phyloP scores from a whole-genome alignment of 129 eudicot species.

The Solidago caesia region DNA sequence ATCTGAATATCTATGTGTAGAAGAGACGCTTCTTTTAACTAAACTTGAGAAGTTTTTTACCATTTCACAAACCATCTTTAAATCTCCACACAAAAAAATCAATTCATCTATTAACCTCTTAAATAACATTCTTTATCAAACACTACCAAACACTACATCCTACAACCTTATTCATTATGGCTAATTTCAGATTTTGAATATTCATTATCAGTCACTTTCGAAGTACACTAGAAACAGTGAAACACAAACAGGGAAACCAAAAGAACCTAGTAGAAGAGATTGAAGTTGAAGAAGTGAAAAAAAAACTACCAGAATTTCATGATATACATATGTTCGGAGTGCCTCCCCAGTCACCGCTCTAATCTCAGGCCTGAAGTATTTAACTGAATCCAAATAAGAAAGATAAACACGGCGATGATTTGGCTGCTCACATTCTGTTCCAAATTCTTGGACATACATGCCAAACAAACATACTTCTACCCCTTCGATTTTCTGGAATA shows the following conservation, averaged over 20 bases:
- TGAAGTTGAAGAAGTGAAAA: not conserved
- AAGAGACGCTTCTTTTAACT: too few species aligned
- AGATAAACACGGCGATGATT: constrained; percentile 96
- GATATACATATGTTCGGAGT: constrained; percentile 93
- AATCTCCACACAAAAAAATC: too few species aligned
- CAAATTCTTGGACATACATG: constrained; percentile 98
- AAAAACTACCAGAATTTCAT: constrained; percentile 75
- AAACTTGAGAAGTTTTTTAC: too few species aligned
- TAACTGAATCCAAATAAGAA: constrained; percentile 91
- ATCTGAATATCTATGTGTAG: too few species aligned
- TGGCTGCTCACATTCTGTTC: constrained; percentile 83
- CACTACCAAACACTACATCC: too few species aligned
- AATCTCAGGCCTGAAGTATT: constrained; percentile 91
- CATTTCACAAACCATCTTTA: too few species aligned
- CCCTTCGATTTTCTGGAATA: constrained; percentile 95
- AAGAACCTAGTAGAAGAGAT: not conserved
- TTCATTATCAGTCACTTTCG: too few species aligned
- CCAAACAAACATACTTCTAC: constrained; percentile 99
- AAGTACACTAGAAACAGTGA: not conserved
- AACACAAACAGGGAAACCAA: not conserved
- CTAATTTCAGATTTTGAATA: too few species aligned
- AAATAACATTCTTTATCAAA: too few species aligned
- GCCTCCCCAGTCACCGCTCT: constrained; percentile 93
- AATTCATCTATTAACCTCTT: too few species aligned
- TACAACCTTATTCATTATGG: too few species aligned